Conservation (phyloP, 2,329 filamentous ascomycete genomes). For the Trichoderma lentiforme region DNA sequence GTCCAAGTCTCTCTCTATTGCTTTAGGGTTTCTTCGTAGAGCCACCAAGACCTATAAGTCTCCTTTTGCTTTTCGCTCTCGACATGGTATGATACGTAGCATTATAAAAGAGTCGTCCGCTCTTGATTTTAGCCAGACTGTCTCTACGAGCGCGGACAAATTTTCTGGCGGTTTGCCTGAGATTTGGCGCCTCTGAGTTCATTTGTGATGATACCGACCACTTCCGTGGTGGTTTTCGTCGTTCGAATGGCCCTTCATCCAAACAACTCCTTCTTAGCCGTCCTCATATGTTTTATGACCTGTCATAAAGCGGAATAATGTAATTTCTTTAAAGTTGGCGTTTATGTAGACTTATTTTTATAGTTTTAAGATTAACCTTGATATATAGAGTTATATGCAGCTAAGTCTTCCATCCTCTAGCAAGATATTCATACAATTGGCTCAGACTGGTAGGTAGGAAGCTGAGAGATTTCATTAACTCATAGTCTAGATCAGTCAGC, state of each 20-base stretch:
- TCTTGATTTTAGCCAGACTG: neutral
- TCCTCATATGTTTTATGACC: neutral
- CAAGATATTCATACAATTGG: neutral
- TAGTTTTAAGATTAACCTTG: neutral
- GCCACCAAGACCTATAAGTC: no score
- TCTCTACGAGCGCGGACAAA: fast-evolving
- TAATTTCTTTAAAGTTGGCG: neutral
- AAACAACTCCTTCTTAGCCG: neutral
- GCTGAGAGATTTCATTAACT: neutral
- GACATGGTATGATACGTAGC: neutral
- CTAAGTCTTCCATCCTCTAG: neutral
- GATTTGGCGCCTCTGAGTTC: neutral
- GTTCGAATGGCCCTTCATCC: neutral
- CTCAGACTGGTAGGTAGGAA: neutral
- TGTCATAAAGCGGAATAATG: neutral
- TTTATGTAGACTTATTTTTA: neutral
- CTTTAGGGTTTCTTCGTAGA: no score
- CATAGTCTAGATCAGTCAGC: neutral
- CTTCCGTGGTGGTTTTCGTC: neutral
- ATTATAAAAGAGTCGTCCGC: neutral
- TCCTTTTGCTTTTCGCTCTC: neutral
- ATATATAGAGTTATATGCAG: neutral
- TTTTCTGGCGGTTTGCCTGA: neutral
- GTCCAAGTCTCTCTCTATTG: neutral
- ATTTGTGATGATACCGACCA: neutral